Conservation (phyloP, 192 early-diverging fungal genomes). For the Gonapodya sp. region DNA sequence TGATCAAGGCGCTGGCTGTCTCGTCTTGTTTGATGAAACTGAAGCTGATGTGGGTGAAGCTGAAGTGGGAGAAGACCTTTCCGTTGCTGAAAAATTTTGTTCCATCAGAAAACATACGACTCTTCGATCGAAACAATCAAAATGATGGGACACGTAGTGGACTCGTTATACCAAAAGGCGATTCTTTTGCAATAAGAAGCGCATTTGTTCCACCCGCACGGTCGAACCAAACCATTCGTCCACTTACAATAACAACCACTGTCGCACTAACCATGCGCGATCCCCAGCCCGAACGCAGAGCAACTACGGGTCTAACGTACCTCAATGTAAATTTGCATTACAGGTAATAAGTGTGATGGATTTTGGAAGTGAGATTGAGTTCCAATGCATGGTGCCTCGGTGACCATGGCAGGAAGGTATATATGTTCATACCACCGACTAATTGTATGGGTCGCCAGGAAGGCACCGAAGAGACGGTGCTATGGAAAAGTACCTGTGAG, state of each 20-base stretch:
- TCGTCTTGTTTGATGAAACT: constrained; percentile 89
- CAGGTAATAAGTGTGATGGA: no score
- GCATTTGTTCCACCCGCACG: no score
- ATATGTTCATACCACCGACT: no score
- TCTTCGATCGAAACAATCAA: constrained; percentile 91
- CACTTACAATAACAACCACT: no score
- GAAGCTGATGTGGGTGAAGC: constrained; percentile 62
- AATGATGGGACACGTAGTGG: constrained; percentile 90
- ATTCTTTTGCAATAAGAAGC: not conserved
- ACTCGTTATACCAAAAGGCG: constrained; percentile 89
- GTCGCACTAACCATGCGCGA: no score
- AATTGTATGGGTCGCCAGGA: not conserved
- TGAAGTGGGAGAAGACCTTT: not conserved
- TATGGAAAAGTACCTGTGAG: not conserved
- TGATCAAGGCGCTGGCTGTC: constrained; percentile 92
- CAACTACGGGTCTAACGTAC: no score
- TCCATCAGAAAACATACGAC: constrained; percentile 74
- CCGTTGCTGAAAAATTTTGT: not conserved
- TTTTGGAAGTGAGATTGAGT: no score
- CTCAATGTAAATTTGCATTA: no score
- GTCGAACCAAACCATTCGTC: no score
- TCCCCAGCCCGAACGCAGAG: no score
- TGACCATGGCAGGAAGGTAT: no score
- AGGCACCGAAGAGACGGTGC: not conserved
- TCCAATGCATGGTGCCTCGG: no score